Conservation (phyloP, 2,329 filamentous ascomycete genomes). For the Huntiella omanensis region DNA sequence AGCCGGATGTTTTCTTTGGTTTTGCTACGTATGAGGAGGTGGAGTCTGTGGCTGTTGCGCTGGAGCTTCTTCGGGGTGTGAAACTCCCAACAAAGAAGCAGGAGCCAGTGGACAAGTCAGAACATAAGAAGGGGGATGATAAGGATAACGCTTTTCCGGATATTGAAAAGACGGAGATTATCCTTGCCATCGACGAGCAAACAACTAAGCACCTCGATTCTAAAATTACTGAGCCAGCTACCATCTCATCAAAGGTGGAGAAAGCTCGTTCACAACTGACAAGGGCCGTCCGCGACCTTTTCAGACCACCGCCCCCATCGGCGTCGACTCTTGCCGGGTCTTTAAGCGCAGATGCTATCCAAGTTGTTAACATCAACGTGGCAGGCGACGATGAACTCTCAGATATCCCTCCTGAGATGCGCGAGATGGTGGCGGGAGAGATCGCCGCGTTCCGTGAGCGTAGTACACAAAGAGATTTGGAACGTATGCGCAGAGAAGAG, state of each 20-base stretch:
- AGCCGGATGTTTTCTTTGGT: constrained; percentile 72
- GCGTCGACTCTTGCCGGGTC: constrained; percentile 31
- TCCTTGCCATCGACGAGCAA: constrained; percentile 63
- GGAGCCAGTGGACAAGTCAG: constrained; percentile 22
- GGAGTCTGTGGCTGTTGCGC: constrained; percentile 67
- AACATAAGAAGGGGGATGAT: constrained; percentile 35
- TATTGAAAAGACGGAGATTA: constrained; percentile 51
- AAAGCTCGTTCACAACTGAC: constrained; percentile 49
- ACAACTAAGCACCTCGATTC: constrained; percentile 74
- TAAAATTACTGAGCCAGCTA: constrained; percentile 23
- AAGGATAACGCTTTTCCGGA: constrained; percentile 27
- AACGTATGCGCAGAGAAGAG: constrained; percentile 73
- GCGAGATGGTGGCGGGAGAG: constrained; percentile 82
- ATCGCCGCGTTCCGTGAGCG: constrained; percentile 88
- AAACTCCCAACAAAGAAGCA: constrained; percentile 68
- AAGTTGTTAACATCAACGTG: constrained; percentile 78
- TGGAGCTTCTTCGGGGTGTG: constrained; percentile 67
- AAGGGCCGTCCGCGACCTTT: constrained; percentile 49
- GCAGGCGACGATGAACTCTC: constrained; percentile 81
- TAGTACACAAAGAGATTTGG: constrained; percentile 72
- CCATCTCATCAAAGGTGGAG: constrained; percentile 44
- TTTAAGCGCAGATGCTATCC: constrained; percentile 48
- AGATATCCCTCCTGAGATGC: constrained; percentile 91
- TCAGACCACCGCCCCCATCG: constrained; percentile 38
- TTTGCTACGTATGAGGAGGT: constrained; percentile 92